Evolutionary conservation across 2,329 filamentous ascomycete genomes (phyloP).

Genomic region (Neopestalotiopsis rosae): DNA sequence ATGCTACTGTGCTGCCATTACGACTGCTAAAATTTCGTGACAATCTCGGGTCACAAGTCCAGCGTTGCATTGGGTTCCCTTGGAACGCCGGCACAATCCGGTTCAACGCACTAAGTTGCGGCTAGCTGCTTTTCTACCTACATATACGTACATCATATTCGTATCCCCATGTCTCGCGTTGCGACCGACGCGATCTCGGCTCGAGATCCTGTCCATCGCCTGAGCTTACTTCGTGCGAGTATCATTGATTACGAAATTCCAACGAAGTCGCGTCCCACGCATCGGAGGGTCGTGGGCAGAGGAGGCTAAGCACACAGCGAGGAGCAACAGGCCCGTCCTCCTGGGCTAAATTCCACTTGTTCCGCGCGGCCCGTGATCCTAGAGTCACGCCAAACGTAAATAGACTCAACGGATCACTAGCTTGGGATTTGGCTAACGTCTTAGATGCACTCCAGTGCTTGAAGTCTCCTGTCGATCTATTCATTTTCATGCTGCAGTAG

Average conservation of each 20-base stretch:
- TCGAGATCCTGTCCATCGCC: background rate
- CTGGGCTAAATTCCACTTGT: background rate
- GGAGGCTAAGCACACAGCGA: background rate
- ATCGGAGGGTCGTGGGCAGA: background rate
- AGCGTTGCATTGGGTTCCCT: background rate
- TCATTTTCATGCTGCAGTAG: background rate
- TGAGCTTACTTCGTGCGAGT: background rate
- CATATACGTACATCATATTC: background rate
- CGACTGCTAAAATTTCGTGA: background rate
- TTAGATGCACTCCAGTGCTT: background rate
- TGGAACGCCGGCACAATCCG: background rate
- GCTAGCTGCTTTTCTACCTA: background rate
- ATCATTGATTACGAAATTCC: background rate
- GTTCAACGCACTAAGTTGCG: background rate
- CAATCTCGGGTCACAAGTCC: background rate
- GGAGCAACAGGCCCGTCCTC: background rate
- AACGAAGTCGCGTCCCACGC: background rate
- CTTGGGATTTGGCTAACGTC: background rate
- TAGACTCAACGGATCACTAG: background rate
- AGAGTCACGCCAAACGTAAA: conserved; percentile 9
- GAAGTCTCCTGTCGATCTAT: background rate
- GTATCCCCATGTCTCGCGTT: background rate
- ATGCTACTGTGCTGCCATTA: background rate
- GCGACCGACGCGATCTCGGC: background rate
- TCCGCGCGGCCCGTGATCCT: conserved; percentile 7